A percentile compares a stretch with the other conserved stretches of the same genome.
These are phyloP conservation scores for Xylariaceae sp. DNA, from an alignment of 2,329 filamentous ascomycete species.

Conservation along the genomic window DNA sequence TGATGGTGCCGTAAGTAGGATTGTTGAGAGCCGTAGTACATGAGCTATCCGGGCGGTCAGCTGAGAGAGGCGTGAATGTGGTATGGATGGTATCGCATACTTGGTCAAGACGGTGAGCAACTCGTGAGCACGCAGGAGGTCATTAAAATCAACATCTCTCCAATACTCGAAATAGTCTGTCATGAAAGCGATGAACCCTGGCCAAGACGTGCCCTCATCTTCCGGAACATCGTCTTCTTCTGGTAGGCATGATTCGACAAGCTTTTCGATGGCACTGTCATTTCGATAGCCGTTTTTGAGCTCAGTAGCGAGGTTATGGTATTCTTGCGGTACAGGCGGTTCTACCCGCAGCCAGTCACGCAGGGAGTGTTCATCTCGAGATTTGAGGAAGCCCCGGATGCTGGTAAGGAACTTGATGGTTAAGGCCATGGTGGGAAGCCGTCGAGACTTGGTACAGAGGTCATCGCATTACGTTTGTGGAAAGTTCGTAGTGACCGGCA, in stretches of 20 bases:
- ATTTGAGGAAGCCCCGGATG: constrained; percentile 63
- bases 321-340: constrained; percentile 67
- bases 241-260: constrained; percentile 66
- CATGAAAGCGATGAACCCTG: constrained; percentile 76
- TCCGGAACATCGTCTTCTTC: constrained; percentile 66
- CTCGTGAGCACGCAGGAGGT: constrained; percentile 75
- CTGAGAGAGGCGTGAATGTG: not conserved
- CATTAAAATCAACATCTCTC: constrained; percentile 76
- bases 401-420: constrained; percentile 69
- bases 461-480: constrained; percentile 6
- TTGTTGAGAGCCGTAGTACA: constrained; percentile 82
- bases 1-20: constrained; percentile 75
- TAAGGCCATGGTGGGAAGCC: constrained; percentile 55
- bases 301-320: constrained; percentile 69
- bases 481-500: not conserved
- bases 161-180: constrained; percentile 80
- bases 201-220: constrained; percentile 70
- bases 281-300: constrained; percentile 62
- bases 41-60: constrained; percentile 55
- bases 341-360: constrained; percentile 75
- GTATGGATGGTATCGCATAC: constrained; percentile 50
- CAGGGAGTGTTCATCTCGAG: constrained; percentile 66
- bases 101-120: constrained; percentile 73
- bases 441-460: constrained; percentile 1
- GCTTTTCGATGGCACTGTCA: constrained; percentile 58